Percentiles rank a stretch among this genome's conserved stretches.
Evolutionary conservation across 108 stramenopile species (phyloP).

Genomic region (Skeletonema menzelii): DNA sequence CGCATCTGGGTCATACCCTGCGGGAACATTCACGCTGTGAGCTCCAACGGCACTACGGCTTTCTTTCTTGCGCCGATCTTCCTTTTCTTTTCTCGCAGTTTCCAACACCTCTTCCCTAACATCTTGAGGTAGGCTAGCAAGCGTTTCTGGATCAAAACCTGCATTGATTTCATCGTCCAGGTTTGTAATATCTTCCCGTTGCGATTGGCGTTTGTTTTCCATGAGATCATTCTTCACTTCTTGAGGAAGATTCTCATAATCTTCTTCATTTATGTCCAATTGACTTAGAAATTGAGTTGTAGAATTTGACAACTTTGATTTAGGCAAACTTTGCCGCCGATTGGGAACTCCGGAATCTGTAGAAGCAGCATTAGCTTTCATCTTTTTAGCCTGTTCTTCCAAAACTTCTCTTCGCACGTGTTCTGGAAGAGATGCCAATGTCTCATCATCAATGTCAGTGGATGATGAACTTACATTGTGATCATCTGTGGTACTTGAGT

Average conservation of each 20-base stretch:
- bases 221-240: slow-evolving; percentile 35
- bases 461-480: neutral
- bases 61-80: slow-evolving; percentile 3
- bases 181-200: neutral
- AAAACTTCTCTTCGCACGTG: slow-evolving; percentile 28
- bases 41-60: slow-evolving; percentile 21
- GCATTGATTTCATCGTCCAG: neutral
- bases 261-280: slow-evolving; percentile 14
- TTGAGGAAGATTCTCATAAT: slow-evolving; percentile 15
- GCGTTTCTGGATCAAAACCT: slow-evolving; percentile 20
- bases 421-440: slow-evolving; percentile 32
- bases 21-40: slow-evolving; percentile 27
- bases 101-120: slow-evolving; percentile 23
- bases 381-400: slow-evolving; percentile 13
- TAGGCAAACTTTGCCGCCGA: neutral
- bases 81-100: slow-evolving; percentile 15
- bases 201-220: slow-evolving; percentile 7
- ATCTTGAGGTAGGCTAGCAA: slow-evolving; percentile 38
- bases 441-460: slow-evolving; percentile 25
- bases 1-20: slow-evolving; percentile 39
- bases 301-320: slow-evolving; percentile 6
- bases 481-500: neutral
- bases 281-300: slow-evolving; percentile 17
- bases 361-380: neutral
- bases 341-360: neutral